A percentile compares a stretch with the other conserved stretches of the same genome.
phyloP scores from a whole-genome alignment of 257 asterid species.

The Dorcoceras hygrometricum region DNA sequence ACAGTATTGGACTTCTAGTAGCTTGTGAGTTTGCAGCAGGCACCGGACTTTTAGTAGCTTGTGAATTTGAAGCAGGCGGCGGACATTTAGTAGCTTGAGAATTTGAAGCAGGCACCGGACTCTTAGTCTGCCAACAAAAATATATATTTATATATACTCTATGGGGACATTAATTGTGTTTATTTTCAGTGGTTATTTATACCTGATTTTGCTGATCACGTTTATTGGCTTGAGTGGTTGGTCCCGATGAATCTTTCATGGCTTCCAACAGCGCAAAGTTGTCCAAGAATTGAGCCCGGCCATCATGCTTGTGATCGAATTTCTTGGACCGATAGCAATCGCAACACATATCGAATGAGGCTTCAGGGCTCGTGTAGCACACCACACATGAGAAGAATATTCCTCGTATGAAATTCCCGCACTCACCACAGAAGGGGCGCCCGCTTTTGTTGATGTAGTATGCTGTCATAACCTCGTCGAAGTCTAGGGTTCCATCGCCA shows the following conservation, averaged over 20 bases:
- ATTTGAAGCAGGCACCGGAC: too few relatives aligned
- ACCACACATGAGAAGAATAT: slow-evolving; percentile 30
- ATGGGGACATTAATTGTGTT: too few relatives aligned
- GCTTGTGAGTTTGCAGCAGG: too few relatives aligned
- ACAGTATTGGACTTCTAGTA: background rate
- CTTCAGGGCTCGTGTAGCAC: slow-evolving; percentile 12
- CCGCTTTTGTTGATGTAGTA: slow-evolving; percentile 33
- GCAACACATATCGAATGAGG: background rate
- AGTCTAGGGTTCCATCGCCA: slow-evolving; percentile 30
- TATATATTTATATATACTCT: too few relatives aligned
- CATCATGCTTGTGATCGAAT: slow-evolving; percentile 3
- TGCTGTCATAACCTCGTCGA: slow-evolving; percentile 29
- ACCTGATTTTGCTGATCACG: background rate
- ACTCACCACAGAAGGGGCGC: slow-evolving; percentile 28
- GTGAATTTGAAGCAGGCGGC: background rate
- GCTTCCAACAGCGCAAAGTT: slow-evolving; percentile 11
- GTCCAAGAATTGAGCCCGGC: slow-evolving; percentile 19
- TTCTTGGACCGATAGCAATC: background rate
- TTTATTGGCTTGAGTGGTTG: too few relatives aligned
- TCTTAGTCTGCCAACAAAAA: background rate
- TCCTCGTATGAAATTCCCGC: slow-evolving; percentile 21
- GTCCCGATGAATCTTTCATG: background rate
- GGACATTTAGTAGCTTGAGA: too few relatives aligned
- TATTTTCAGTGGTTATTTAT: too few relatives aligned
- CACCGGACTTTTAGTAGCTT: too few relatives aligned